A percentile compares a stretch with the other conserved stretches of the same genome.
phyloP scores from a whole-genome alignment of 73 alveolate genomes.

The Durusdinium trenchii region DNA sequence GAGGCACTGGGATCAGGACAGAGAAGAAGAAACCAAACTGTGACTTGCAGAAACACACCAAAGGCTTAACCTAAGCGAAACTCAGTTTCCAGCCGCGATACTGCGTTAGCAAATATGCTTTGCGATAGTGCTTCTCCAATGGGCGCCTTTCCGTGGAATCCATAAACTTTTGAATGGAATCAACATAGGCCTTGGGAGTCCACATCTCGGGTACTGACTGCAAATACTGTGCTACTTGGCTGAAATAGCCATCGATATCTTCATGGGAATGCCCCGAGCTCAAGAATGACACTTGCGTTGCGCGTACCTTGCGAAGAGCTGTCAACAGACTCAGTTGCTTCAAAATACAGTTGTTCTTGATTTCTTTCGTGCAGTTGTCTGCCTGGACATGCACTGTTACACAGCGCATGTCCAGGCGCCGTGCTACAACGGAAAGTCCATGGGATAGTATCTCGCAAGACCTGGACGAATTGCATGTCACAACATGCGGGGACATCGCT shows the following conservation, averaged over 20 bases:
- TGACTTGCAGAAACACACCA: neutral
- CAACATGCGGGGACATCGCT: neutral
- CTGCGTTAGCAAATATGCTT: neutral
- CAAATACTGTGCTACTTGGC: neutral
- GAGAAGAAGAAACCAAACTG: neutral
- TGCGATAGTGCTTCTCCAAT: neutral
- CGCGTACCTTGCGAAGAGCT: neutral
- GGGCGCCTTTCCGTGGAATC: neutral
- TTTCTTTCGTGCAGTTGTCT: neutral
- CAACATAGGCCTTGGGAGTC: neutral
- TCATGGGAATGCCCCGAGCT: neutral
- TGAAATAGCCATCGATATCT: neutral
- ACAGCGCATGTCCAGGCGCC: neutral
- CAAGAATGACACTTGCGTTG: neutral
- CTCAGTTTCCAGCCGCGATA: neutral
- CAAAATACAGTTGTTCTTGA: neutral
- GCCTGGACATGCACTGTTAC: neutral
- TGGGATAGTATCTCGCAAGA: neutral
- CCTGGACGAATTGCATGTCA: neutral
- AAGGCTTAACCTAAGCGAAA: neutral
- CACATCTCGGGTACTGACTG: neutral
- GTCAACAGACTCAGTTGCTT: neutral
- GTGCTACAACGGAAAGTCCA: neutral
- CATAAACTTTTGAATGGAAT: neutral
- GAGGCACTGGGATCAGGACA: neutral